Evolutionary conservation across 768 basidiomycete genomes (phyloP), one percentile per base, ranked within the genome.

Genomic region (Auriculariales sp.): DNA sequence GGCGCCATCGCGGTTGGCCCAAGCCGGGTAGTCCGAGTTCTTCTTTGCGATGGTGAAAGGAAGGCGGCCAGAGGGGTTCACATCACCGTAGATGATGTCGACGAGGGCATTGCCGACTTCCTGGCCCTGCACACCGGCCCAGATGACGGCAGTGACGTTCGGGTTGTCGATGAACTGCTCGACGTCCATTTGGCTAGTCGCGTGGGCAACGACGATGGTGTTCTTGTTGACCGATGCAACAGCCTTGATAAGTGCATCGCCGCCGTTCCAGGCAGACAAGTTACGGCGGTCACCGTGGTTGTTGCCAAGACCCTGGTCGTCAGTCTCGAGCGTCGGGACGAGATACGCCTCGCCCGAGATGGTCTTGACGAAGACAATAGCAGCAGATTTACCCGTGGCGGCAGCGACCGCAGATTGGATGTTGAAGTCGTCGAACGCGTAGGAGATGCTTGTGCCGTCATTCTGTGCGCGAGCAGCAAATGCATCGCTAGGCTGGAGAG

Each of bases 381-480:
- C 50, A 7, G 66, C 63, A 5, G 73, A 47, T 70, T 65, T 52
- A 66, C 60, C 65, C 1, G 64, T 62, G 0, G 71, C 78, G 34
- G 70, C 63, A 45, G 67, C 71, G 3, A 65, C 71, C 5, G 76
- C 77, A 7, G 62, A 58, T 0, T 53, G 57, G 22, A 78, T 70
- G 58, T 91, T 68, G 58, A 74, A 90, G 61, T 91, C 78, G 51
- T 87, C 64, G 34, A 88, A 68, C 49, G 74, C 66, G 78, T 79
- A 89, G 2, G 72, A 74, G 17, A 89, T 65, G n/a, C 67, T 71
- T 0, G 83, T 83, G 14, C 74, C 72, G 58, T 86, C 81, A 28
- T 72, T 57, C 19, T 74, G 69, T 1, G 88, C 84, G 35, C 81
- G 76, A 4, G 62, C 59, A 59, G 90, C 83, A 55, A 95, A 81